Evolutionary conservation across 805 yeast species (phyloP).

Genomic region (Cyberlindnera veronae): DNA sequence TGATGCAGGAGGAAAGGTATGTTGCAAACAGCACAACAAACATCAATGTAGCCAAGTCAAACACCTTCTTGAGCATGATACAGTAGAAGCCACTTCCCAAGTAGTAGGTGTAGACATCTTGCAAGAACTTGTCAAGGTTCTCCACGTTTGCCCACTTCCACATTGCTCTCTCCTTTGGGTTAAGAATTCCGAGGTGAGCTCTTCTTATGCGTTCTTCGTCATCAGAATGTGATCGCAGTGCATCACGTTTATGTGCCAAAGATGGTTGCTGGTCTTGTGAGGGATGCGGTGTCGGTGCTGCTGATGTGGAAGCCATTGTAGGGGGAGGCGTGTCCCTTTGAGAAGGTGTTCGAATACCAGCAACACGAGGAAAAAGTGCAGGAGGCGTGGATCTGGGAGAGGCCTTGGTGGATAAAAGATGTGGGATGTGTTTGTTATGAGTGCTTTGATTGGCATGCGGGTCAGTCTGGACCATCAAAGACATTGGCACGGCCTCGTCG

Average conservation of each 20-base stretch:
- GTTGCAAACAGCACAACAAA: slow-evolving; percentile 80
- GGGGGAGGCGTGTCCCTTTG: no score
- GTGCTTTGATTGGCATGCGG: slow-evolving; percentile 4
- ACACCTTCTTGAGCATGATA: slow-evolving; percentile 60
- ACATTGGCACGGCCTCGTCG: slow-evolving; percentile 26
- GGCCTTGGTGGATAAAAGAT: background rate
- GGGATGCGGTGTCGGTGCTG: slow-evolving; percentile 1
- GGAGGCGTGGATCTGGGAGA: background rate
- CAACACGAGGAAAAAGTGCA: background rate
- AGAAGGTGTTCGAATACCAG: background rate
- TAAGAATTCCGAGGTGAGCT: slow-evolving; percentile 39
- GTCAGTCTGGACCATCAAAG: slow-evolving; percentile 19
- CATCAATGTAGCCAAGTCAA: slow-evolving; percentile 69
- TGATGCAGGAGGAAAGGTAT: slow-evolving; percentile 78
- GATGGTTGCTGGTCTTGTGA: slow-evolving; percentile 1
- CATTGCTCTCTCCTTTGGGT: slow-evolving; percentile 72
- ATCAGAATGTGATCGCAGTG: background rate
- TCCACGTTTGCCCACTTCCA: slow-evolving; percentile 98
- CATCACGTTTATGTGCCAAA: slow-evolving; percentile 14
- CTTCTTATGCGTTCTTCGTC: slow-evolving; percentile 26
- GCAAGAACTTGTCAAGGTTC: slow-evolving; percentile 81
- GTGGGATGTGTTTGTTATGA: background rate
- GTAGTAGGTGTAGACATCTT: slow-evolving; percentile 80
- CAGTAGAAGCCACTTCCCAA: slow-evolving; percentile 81
- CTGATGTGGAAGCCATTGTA: no score